Conservation (phyloP, 2,329 filamentous ascomycete species). For the Mycosphaerella arachidis region DNA sequence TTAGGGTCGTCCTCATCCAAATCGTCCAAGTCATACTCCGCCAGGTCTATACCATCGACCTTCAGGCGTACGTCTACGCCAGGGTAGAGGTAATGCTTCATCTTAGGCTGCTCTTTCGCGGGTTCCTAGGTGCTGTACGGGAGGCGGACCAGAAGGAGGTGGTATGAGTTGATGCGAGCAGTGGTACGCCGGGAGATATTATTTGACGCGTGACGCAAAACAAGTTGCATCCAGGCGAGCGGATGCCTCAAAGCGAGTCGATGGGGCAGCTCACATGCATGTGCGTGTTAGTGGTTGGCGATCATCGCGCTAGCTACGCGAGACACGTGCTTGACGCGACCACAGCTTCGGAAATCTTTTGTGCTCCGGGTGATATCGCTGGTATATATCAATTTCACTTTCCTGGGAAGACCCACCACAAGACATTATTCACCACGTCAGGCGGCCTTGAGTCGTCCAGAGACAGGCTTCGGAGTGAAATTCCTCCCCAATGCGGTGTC, state of each 20-base stretch:
- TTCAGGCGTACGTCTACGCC: conserved; percentile 10
- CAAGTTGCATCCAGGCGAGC: too few relatives aligned
- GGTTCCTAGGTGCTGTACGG: too few relatives aligned
- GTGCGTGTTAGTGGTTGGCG: not conserved
- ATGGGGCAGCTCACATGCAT: not conserved
- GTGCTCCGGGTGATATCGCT: too few relatives aligned
- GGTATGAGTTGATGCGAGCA: too few relatives aligned
- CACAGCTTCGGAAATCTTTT: too few relatives aligned
- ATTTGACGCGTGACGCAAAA: too few relatives aligned
- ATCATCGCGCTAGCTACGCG: not conserved
- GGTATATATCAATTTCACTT: not conserved
- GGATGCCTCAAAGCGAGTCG: not conserved
- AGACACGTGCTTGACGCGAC: too few relatives aligned
- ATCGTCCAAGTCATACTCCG: conserved; percentile 19
- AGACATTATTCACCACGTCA: not conserved
- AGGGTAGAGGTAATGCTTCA: conserved; percentile 5
- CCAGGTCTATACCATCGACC: conserved; percentile 4
- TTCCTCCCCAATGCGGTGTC: not conserved
- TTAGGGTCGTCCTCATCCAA: not conserved
- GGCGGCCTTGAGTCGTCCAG: not conserved
- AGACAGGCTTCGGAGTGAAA: not conserved
- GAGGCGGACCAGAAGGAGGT: too few relatives aligned
- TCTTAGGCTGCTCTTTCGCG: not conserved
- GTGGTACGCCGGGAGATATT: too few relatives aligned
- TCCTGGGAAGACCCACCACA: not conserved